Evolutionary conservation across 345 rosid species (phyloP).

Genomic region (Syzygium grande): DNA sequence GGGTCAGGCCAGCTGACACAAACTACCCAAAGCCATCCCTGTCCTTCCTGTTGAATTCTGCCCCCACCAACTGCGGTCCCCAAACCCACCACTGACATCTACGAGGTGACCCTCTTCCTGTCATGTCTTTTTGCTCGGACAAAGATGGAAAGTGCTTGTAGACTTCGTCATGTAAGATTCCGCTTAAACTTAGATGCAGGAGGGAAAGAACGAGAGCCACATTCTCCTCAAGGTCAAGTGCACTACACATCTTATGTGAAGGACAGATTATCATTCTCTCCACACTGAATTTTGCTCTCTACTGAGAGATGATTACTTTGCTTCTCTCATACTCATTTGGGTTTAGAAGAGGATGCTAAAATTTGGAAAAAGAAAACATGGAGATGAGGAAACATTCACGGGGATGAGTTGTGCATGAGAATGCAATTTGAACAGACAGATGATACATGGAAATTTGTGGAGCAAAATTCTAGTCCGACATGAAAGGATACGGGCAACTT

Average conservation of each 20-base stretch:
- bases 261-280: neutral
- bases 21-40: neutral
- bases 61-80: neutral
- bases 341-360: neutral
- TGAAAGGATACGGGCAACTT: neutral
- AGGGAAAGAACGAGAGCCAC: neutral
- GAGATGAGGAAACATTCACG: neutral
- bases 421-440: accelerated
- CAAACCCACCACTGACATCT: neutral
- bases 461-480: neutral
- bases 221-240: neutral
- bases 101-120: neutral
- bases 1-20: neutral
- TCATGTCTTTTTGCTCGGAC: neutral
- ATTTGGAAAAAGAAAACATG: neutral
- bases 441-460: neutral
- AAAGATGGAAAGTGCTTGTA: neutral
- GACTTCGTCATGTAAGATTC: neutral
- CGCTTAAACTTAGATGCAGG: neutral
- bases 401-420: accelerated
- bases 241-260: neutral
- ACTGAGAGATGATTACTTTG: neutral
- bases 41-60: neutral
- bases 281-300: neutral
- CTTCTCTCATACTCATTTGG: neutral